Evolutionary conservation across 2,329 filamentous ascomycete genomes (phyloP).

Genomic region (Thermothelomyces thermophilus): DNA sequence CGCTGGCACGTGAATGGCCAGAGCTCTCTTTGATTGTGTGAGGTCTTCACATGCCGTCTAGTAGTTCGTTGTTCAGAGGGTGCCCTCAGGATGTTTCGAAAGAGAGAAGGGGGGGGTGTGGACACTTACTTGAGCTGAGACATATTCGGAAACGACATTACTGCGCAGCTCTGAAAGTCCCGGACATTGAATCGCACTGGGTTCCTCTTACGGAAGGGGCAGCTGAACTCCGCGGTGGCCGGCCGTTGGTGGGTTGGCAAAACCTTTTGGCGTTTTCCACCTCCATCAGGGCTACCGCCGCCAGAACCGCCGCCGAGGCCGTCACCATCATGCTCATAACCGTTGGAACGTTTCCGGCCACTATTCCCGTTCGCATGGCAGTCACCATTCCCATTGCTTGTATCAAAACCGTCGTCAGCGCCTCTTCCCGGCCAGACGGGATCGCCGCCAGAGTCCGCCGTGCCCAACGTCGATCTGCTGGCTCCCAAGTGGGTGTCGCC

Average conservation of each 20-base stretch:
- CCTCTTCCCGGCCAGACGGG: slow-evolving; percentile 2
- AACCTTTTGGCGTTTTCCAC: slow-evolving; percentile 12
- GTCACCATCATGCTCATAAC: slow-evolving; percentile 1
- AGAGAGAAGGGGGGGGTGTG: background rate
- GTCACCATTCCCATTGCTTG: background rate
- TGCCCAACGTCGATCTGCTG: slow-evolving; percentile 5
- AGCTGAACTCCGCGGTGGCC: slow-evolving; percentile 15
- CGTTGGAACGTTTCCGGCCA: slow-evolving; percentile 13
- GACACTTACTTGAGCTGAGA: slow-evolving; percentile 21
- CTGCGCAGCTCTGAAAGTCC: slow-evolving; percentile 19
- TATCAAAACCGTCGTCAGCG: background rate
- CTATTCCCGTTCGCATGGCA: slow-evolving; percentile 1
- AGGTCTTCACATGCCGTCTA: slow-evolving; percentile 24
- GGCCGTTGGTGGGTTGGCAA: background rate
- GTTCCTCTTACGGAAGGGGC: slow-evolving; percentile 26
- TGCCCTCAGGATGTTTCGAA: background rate
- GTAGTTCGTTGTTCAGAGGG: background rate
- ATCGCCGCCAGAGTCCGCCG: background rate
- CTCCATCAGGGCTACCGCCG: slow-evolving; percentile 8
- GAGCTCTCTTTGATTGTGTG: slow-evolving; percentile 16
- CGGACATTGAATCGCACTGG: slow-evolving; percentile 24
- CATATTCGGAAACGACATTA: slow-evolving; percentile 18
- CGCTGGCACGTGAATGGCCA: slow-evolving; percentile 19
- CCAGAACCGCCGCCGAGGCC: slow-evolving; percentile 10
- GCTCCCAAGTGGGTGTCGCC: background rate